Evolutionary conservation across 257 asterid genomes (phyloP), one percentile per base, ranked within the genome.

Genomic region (Hygrophila difformis): DNA sequence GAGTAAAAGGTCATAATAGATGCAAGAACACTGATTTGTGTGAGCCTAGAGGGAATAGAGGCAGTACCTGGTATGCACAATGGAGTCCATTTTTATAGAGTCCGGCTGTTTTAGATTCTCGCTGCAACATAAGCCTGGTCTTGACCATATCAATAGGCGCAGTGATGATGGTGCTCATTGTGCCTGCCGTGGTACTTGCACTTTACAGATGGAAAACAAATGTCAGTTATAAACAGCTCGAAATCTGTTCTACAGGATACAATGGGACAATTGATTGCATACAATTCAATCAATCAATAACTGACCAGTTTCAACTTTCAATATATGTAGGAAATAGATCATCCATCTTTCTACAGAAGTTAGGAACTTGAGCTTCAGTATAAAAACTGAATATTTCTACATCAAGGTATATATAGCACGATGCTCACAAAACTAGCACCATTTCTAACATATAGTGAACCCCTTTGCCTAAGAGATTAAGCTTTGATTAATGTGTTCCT

Each of bases 51-150:
- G 46, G 29, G 61, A 42, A 40, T 5, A 49, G 49, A 49, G 57
- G 24, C 31, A 48, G 39, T 44, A 89, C 98, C 98, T 89, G 93
- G 66, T 70, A 82, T 28, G 92, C 94, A 59, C 98, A 89, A 18
- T 89, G 94, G 50, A 85, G 35, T 47, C 93, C 98, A 53, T 71
- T 82, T 71, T 66, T 79, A 64, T 89, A 89, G 70, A 58, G 65
- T 62, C 84, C 88, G 17, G 41, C 69, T 60, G 59, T 47, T 39
- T 67, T 65, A 20, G 96, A 82, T 57, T 79, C 86, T 58, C 74
- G 66, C 60, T 89, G 96, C 84, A 89, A 49, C 98, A 85, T 89
- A 44, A 89, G 91, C 62, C 98, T 86, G 43, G 98, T 89, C 79
- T 89, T 89, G 49, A 89, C 78, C 91, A 79, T 76, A 70, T 89